Conservation (phyloP, 441 rosid species). For the Populus hybrid region DNA sequence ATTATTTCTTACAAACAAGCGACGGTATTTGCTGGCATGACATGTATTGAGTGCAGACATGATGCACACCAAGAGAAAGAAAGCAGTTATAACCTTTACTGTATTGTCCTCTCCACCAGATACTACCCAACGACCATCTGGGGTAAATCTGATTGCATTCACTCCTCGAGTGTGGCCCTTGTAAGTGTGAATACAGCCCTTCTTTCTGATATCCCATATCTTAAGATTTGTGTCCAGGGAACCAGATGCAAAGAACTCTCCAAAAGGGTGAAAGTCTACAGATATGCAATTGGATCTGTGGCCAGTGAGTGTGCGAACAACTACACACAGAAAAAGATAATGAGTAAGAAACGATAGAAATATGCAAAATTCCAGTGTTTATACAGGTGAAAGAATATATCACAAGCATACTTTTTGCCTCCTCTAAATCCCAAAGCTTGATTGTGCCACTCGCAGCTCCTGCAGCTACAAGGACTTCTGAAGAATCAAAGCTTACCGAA, state of each 20-base stretch:
- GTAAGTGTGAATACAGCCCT: slow-evolving; percentile 97
- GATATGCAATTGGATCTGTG: slow-evolving; percentile 98
- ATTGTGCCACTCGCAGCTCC: slow-evolving; percentile 99
- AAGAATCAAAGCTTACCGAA: slow-evolving; percentile 93
- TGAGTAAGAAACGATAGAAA: not conserved
- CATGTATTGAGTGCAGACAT: not conserved
- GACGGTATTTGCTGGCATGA: not conserved
- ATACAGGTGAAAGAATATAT: not conserved
- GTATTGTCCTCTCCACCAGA: slow-evolving; percentile 98
- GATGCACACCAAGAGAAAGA: slow-evolving; percentile 5
- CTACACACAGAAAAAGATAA: slow-evolving; percentile 36
- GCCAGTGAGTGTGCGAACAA: slow-evolving; percentile 88
- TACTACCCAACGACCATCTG: slow-evolving; percentile 99
- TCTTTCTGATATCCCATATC: slow-evolving; percentile 99
- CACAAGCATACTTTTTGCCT: slow-evolving; percentile 79
- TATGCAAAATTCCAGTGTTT: not conserved
- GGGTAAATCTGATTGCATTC: slow-evolving; percentile 93
- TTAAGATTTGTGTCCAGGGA: slow-evolving; percentile 95
- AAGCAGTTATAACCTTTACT: slow-evolving; percentile 63
- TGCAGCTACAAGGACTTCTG: slow-evolving; percentile 89
- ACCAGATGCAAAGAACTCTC: slow-evolving; percentile 98
- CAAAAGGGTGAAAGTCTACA: slow-evolving; percentile 96
- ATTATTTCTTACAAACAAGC: not conserved
- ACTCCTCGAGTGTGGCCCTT: slow-evolving; percentile 98
- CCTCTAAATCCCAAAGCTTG: slow-evolving; percentile 98